Conservation (phyloP, 176 grass and related monocot species). For the Rhipidocladum racemiflorum region DNA sequence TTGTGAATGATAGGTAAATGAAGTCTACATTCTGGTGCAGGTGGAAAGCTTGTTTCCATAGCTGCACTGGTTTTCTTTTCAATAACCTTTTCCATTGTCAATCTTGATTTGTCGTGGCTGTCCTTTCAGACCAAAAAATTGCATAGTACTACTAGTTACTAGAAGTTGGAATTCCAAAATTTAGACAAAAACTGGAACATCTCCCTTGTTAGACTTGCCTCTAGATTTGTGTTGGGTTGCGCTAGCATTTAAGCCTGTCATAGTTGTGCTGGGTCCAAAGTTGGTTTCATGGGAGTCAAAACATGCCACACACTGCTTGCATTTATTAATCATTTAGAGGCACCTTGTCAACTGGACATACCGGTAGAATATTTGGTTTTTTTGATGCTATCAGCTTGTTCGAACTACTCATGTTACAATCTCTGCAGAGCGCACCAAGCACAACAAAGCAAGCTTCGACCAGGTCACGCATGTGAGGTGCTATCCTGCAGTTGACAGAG, state of each 20-base stretch:
- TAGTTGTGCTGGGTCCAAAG: neutral
- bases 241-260: neutral
- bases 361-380: neutral
- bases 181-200: neutral
- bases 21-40: neutral
- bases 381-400: neutral
- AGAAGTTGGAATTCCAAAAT: neutral
- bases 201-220: neutral
- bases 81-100: neutral
- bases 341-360: neutral
- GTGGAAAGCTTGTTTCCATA: neutral
- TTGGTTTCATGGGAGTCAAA: neutral
- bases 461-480: constrained; percentile 48
- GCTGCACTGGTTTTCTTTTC: neutral
- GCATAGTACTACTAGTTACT: neutral
- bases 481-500: neutral
- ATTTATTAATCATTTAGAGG: neutral
- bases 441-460: constrained; percentile 16
- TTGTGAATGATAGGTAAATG: neutral
- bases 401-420: neutral
- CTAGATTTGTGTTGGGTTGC: neutral
- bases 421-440: constrained; percentile 38
- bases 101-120: neutral
- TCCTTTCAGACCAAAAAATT: too few relatives aligned
- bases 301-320: neutral